Evolutionary conservation across 2,329 filamentous ascomycete genomes (phyloP).

Genomic region (Zymoseptoria passerinii): DNA sequence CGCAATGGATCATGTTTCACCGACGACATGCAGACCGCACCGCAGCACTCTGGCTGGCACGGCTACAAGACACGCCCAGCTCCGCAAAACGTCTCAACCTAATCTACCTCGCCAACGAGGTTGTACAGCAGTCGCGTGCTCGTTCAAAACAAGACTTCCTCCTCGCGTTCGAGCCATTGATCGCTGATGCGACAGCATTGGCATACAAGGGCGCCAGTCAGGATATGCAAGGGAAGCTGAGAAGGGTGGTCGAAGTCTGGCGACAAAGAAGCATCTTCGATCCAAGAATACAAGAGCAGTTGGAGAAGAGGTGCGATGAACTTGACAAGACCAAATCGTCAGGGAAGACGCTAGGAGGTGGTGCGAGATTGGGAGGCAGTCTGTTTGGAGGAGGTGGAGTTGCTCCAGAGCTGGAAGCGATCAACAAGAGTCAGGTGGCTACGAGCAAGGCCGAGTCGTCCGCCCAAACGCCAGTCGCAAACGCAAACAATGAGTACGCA

Average conservation of each 20-base stretch:
- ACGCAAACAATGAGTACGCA: constrained; percentile 72
- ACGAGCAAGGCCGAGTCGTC: constrained; percentile 64
- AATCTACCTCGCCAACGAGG: constrained; percentile 94
- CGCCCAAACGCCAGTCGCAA: constrained; percentile 57
- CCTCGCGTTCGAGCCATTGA: constrained; percentile 79
- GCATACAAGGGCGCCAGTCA: constrained; percentile 83
- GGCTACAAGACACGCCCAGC: constrained; percentile 72
- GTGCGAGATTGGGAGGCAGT: constrained; percentile 50
- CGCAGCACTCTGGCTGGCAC: constrained; percentile 82
- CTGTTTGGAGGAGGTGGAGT: constrained; percentile 59
- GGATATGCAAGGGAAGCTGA: constrained; percentile 80
- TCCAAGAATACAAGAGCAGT: constrained; percentile 63
- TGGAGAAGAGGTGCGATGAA: constrained; percentile 68
- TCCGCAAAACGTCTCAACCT: constrained; percentile 79
- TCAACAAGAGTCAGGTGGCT: constrained; percentile 66
- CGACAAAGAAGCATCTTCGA: constrained; percentile 80
- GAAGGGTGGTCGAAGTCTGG: constrained; percentile 91
- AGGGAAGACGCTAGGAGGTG: constrained; percentile 15
- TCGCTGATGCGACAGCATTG: constrained; percentile 80
- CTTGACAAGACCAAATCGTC: constrained; percentile 42
- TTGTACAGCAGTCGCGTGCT: constrained; percentile 91
- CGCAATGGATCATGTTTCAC: constrained; percentile 99
- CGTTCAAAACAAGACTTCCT: constrained; percentile 89
- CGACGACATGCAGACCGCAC: constrained; percentile 87
- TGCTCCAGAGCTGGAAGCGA: constrained; percentile 66